Base-by-base conservation (phyloP, 2,329 filamentous ascomycete species). In the Fusarium setosum region DNA sequence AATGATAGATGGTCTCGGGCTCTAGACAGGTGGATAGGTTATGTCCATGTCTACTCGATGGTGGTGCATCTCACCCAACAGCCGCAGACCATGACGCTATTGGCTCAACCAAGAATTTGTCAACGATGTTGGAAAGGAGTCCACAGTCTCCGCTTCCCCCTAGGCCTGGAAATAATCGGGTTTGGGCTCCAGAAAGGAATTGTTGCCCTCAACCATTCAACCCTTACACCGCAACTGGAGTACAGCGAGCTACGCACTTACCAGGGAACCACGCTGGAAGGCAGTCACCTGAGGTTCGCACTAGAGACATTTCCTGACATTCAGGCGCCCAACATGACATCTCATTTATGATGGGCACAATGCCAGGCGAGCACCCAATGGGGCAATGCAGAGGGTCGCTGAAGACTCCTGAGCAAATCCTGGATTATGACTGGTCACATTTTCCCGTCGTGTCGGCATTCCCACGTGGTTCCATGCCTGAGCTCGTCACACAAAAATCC, bases 381-480 rank as follows among this genome's bases (percentile, higher is more conserved):
- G 52, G 20, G 21, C 37, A 20, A 6, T 31, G 29, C 29, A 29
- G 24, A 29, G 34, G 52, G 34, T n/a, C 40, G 51, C 48, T 60
- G 49, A 50, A 54, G 41, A 38, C 26, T 45, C 56, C 45, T 12
- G 7, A 41, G 24, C 13, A 49, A 40, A 31, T 37, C 24, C 26
- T 34, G 23, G 42, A 17, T 50, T 55, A 50, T 71, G 64, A 70
- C 70, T 71, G 60, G 62, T 71, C 70, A 67, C 47, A 54, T 71
- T 65, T 62, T 59, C 42, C 56, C 42, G 42, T 53, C 60, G 35
- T 63, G 65, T 65, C 61, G 56, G 50, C 61, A 61, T 61, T 72
- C 58, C 70, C 70, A 72, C 70, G 70, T 72, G 70, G 68, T 63
- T 67, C 49, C 55, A 72, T 61, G 40, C 57, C 54, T 63, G 56